A percentile compares a stretch with the other conserved stretches of the same genome.
Evolutionary conservation across 345 rosid genomes (phyloP).

Genomic region (Heritiera littoralis): DNA sequence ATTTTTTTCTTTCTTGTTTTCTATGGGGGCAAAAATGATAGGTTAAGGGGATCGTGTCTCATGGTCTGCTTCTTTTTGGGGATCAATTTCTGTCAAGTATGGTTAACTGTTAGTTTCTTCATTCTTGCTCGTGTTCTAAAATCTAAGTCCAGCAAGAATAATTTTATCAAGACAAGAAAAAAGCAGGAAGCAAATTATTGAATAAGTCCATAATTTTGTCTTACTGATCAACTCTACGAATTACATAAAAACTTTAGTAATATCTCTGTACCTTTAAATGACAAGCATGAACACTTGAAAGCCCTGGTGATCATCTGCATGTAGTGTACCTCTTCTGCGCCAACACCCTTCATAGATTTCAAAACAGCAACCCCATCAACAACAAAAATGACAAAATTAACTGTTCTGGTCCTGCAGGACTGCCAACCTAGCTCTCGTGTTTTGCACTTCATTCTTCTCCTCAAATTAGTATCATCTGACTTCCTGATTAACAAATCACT

Average conservation of each 20-base stretch:
- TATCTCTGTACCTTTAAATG: slow-evolving; percentile 59
- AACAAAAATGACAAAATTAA: slow-evolving; percentile 72
- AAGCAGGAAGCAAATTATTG: background rate
- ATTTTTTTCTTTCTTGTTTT: background rate
- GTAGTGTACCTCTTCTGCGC: slow-evolving; percentile 30
- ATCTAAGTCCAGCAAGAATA: background rate
- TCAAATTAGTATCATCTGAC: slow-evolving; percentile 51
- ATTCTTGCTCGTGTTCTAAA: background rate
- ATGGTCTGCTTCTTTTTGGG: background rate
- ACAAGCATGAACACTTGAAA: slow-evolving; percentile 59
- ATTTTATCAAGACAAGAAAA: background rate
- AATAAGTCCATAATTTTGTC: background rate
- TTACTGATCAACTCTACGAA: background rate
- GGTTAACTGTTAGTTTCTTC: background rate
- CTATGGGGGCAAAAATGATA: background rate
- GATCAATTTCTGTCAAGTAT: background rate
- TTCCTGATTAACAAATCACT: slow-evolving; percentile 43
- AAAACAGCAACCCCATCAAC: slow-evolving; percentile 57
- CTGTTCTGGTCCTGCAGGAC: slow-evolving; percentile 39
- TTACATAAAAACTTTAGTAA: background rate
- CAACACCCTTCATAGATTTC: slow-evolving; percentile 46
- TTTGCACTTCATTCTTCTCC: slow-evolving; percentile 43
- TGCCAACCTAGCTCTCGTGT: slow-evolving; percentile 33
- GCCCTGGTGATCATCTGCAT: slow-evolving; percentile 35
- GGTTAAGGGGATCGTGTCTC: background rate